Evolutionary conservation across 305 asterid genomes (phyloP).

Genomic region (Solanum chacoense): DNA sequence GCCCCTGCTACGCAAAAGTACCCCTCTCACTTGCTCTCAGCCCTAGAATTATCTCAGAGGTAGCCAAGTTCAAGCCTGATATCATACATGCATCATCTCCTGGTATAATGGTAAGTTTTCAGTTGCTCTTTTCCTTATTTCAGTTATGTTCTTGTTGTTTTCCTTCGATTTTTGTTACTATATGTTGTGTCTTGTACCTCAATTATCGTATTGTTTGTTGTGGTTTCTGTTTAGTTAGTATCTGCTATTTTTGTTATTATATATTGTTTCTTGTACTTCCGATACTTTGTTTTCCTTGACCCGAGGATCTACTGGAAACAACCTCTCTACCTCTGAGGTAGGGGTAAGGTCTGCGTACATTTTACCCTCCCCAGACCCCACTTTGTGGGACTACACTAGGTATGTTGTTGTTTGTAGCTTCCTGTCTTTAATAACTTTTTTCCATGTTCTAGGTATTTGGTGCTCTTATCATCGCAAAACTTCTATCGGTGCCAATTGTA

Average conservation of each 20-base stretch:
- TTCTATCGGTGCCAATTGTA: conserved; percentile 74
- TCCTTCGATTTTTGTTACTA: not conserved
- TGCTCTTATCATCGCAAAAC: conserved; percentile 79
- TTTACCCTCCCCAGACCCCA: not conserved
- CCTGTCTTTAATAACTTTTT: not conserved
- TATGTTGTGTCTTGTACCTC: not conserved
- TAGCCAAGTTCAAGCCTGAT: conserved; percentile 89
- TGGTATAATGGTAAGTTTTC: conserved; percentile 69
- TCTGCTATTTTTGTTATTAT: not conserved
- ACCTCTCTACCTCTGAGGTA: not conserved
- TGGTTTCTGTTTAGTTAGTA: not conserved
- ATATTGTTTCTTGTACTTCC: not conserved
- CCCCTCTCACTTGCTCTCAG: conserved; percentile 96
- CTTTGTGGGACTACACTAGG: not conserved
- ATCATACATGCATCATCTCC: conserved; percentile 98
- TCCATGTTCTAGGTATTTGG: conserved; percentile 65
- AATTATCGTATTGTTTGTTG: not conserved
- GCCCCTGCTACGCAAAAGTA: conserved; percentile 79
- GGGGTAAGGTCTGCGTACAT: not conserved
- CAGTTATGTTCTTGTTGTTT: not conserved
- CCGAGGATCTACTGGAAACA: not conserved
- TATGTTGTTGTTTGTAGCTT: not conserved
- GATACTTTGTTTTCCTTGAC: not conserved
- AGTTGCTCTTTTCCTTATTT: conserved; percentile 3
- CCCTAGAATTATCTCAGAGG: conserved; percentile 96